These are phyloP conservation scores for Microbotryum intermedium DNA, from an alignment of 1,284 basidiomycete species.

Conservation along the genomic window DNA sequence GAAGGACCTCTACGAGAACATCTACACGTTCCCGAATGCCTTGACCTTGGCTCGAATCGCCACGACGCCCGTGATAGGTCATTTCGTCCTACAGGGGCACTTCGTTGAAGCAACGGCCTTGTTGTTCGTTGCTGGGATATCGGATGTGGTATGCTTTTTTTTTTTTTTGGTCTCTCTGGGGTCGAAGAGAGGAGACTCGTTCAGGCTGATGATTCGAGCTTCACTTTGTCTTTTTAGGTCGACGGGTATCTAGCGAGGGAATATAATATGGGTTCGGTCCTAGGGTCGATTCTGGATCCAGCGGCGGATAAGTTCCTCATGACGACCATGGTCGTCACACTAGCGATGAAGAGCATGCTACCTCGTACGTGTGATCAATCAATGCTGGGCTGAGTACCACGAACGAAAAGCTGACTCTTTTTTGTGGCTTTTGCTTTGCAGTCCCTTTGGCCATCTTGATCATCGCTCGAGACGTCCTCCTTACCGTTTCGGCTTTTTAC, in stretches of 20 bases:
- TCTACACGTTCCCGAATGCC: constrained; percentile 88
- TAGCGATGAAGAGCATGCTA: constrained; percentile 72
- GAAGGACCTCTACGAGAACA: constrained; percentile 61
- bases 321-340: constrained; percentile 83
- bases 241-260: constrained; percentile 84
- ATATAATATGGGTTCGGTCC: constrained; percentile 74
- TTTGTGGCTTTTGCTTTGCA: constrained; percentile 37
- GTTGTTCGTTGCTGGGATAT: constrained; percentile 78
- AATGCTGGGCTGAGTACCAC: too few species aligned
- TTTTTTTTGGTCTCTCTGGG: constrained; percentile 4
- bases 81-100: constrained; percentile 78
- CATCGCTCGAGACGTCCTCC: constrained; percentile 75
- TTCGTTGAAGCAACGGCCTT: constrained; percentile 70
- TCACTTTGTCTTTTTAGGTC: constrained; percentile 54
- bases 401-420: background rate
- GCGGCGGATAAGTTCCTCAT: constrained; percentile 94
- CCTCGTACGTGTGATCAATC: constrained; percentile 51
- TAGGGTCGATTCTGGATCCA: constrained; percentile 91
- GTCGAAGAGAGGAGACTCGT: too few species aligned
- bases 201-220: too few species aligned
- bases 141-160: constrained; percentile 65
- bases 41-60: constrained; percentile 78
- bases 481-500: constrained; percentile 85
- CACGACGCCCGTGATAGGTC: constrained; percentile 82
- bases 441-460: constrained; percentile 79